phyloP scores from a whole-genome alignment of 2,329 filamentous ascomycete species.

The Sclerotinia glacialis region DNA sequence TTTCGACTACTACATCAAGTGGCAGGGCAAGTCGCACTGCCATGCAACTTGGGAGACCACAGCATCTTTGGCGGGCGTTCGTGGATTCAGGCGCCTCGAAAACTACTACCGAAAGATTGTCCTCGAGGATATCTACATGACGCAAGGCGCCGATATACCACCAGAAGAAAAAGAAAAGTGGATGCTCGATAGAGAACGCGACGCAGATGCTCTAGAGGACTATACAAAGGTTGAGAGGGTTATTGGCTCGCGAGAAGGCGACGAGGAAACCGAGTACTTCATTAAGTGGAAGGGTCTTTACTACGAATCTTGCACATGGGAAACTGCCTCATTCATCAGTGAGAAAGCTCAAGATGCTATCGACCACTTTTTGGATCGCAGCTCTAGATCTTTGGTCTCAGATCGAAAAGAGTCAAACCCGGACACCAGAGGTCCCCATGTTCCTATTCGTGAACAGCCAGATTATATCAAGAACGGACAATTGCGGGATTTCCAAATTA shows the following conservation, averaged over 20 bases:
- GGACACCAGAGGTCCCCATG: slow-evolving; percentile 69
- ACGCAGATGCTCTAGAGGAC: slow-evolving; percentile 82
- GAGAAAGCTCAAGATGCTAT: slow-evolving; percentile 82
- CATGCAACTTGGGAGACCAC: slow-evolving; percentile 94
- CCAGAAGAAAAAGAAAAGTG: slow-evolving; percentile 90
- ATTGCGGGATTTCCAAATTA: slow-evolving; percentile 88
- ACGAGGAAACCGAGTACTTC: slow-evolving; percentile 81
- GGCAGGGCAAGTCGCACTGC: slow-evolving; percentile 92
- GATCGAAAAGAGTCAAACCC: slow-evolving; percentile 73
- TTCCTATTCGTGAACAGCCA: slow-evolving; percentile 74
- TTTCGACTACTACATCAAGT: slow-evolving; percentile 93
- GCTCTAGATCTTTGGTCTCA: slow-evolving; percentile 75
- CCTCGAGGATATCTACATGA: slow-evolving; percentile 73
- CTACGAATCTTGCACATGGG: slow-evolving; percentile 96
- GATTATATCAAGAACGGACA: slow-evolving; percentile 80
- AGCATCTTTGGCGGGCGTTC: slow-evolving; percentile 69
- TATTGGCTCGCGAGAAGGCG: slow-evolving; percentile 77
- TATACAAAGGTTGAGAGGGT: slow-evolving; percentile 91
- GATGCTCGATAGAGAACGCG: slow-evolving; percentile 89
- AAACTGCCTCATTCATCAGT: slow-evolving; percentile 70
- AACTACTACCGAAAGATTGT: slow-evolving; percentile 91
- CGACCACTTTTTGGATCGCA: slow-evolving; percentile 83
- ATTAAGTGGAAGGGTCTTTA: slow-evolving; percentile 96
- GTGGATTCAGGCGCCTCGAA: slow-evolving; percentile 83
- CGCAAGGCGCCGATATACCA: slow-evolving; percentile 69